Conservation (phyloP, 768 basidiomycete species). For the Termitomyces sp. region DNA sequence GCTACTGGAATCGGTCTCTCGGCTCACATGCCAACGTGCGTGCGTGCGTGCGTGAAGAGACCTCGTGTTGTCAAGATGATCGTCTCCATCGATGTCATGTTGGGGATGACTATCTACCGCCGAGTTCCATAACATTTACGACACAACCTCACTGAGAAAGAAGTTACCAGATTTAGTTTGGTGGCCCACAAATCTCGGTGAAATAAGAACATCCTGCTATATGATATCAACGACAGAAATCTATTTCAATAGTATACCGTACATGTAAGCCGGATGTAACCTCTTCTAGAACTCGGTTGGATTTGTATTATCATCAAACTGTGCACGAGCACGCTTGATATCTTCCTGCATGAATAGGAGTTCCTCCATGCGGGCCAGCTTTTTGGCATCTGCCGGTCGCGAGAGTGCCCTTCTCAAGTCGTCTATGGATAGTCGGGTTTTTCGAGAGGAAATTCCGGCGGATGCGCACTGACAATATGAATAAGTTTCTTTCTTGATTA, state of each 20-base stretch:
- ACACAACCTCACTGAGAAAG: slow-evolving; percentile 2
- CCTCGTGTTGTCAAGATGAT: background rate
- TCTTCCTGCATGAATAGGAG: slow-evolving; percentile 91
- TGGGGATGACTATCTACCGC: background rate
- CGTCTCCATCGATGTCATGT: background rate
- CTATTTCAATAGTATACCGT: background rate
- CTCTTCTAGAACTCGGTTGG: slow-evolving; percentile 38
- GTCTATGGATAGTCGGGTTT: slow-evolving; percentile 77
- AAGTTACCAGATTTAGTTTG: background rate
- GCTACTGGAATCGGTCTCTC: slow-evolving; percentile 6
- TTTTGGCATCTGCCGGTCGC: slow-evolving; percentile 85
- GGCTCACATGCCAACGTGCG: slow-evolving; percentile 8
- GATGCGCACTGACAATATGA: slow-evolving; percentile 55
- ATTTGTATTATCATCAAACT: slow-evolving; percentile 52
- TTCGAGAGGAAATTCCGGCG: slow-evolving; percentile 65
- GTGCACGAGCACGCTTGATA: slow-evolving; percentile 81
- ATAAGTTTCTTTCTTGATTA: slow-evolving; percentile 5
- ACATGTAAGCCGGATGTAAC: background rate
- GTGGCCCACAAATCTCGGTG: slow-evolving; percentile 1
- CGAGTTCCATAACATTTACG: background rate
- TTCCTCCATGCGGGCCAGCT: slow-evolving; percentile 89
- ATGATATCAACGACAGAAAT: background rate
- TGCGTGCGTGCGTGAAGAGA: background rate
- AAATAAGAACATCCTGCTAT: slow-evolving; percentile 4
- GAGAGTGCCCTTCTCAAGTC: slow-evolving; percentile 79